phyloP scores from a whole-genome alignment of 2,329 filamentous ascomycete species.

The Aspergillus hortae region DNA sequence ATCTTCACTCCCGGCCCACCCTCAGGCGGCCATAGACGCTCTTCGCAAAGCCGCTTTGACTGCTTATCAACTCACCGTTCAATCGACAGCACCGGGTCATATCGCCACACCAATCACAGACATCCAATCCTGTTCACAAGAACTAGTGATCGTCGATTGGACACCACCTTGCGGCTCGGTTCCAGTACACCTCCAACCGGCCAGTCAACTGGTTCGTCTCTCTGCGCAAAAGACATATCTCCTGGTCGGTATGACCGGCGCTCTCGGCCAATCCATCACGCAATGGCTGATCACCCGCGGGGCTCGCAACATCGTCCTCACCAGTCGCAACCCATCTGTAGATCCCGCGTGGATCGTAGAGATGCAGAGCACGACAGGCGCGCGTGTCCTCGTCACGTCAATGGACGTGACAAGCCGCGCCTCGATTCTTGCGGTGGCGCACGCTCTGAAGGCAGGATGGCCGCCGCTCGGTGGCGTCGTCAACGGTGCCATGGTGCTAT shows the following conservation, averaged over 20 bases:
- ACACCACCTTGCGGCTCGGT: neutral
- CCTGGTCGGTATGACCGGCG: neutral
- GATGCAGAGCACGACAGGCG: neutral
- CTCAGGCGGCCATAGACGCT: no score
- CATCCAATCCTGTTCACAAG: no score
- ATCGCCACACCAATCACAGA: no score
- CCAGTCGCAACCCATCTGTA: neutral
- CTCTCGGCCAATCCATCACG: neutral
- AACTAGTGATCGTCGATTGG: neutral
- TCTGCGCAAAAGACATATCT: neutral
- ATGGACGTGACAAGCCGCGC: constrained; percentile 6
- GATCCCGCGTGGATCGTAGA: neutral
- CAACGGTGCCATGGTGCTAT: constrained; percentile 9
- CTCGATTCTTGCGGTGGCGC: neutral
- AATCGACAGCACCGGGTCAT: no score
- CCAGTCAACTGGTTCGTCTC: neutral
- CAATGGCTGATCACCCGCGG: neutral
- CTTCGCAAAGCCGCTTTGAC: no score
- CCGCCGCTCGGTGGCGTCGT: constrained; percentile 10
- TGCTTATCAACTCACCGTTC: no score
- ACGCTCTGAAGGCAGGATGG: neutral
- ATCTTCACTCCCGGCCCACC: no score
- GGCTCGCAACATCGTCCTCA: neutral
- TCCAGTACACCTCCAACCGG: neutral
- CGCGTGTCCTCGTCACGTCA: neutral